Evolutionary conservation across 768 basidiomycete species (phyloP), one percentile per base, ranked within the genome.

Genomic region (Suillus plorans): DNA sequence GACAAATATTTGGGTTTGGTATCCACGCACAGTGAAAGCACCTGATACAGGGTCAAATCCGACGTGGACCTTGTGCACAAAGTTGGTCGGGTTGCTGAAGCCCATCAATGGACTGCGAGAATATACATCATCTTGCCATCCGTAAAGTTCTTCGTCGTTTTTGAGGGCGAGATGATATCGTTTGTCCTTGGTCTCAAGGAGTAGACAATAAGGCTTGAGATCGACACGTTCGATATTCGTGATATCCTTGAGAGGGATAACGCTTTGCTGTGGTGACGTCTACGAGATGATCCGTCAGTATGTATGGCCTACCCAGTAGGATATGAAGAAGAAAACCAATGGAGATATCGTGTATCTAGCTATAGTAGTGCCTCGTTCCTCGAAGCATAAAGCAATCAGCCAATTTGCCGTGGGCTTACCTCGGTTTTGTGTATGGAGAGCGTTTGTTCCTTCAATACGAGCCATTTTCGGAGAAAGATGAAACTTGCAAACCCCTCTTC

Each of bases 41-140:
- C 97, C 97, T 49, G 91, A 91, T 52, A 92, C 82, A 2, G 95
- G 93, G 78, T 99, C 97, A 70, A 96, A 98, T 3, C 95, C 96
- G 63, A 99, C 97, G 77, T 99, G 97, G 3, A 99, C 95, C 75
- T 98, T 95, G 80, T 99, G 97, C 0, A 98, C 94, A 73, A 99
- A 99, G 77, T 99, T 97, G 9, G 96, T 98, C 0, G 97, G 97
- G 69, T 91, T 91, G 75, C 90, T 90, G 52, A 96, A 92, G 34
- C 97, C 94, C 89, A 96, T 93, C 58, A 95, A 81, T 3, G 96
- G 95, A 71, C 92, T 94, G 56, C 95, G 86, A 6, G 86, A 87
- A 78, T 99, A 98, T 66, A 99, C 90, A 74, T 97, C 96, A 73
- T 99, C 97, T 76, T 96, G 92, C 96, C 96, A 99, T 20, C 89